Evolutionary conservation across 306 rosid genomes (phyloP), one percentile per base, ranked within the genome.

Genomic region (Cucurbita argyrosperma): DNA sequence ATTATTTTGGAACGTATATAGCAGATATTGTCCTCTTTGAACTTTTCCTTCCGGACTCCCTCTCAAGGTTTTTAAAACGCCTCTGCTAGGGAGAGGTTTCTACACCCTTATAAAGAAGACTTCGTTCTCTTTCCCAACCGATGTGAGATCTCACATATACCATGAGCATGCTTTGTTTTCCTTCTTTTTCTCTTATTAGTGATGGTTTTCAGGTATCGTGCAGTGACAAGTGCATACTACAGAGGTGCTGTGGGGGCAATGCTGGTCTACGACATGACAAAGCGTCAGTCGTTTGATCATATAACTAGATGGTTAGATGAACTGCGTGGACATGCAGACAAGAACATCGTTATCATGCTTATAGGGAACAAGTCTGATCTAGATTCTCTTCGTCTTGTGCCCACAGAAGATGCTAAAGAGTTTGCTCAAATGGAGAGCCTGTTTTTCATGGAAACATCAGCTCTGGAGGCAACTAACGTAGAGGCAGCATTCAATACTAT

Each of bases 241-340:
- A 86, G 99, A 80, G 99, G 99, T 43, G 96, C 97, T 23, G 93
- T 82, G 6, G 99, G 99, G 6, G 97, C 99, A 0, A 85, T 94
- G 85, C 86, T 94, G 61, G 92, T 90, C 69, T 94, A 94, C 54
- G 99, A 94, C 88, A 85, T 94, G 64, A 83, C 91, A 68, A 94
- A 83, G 74, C 91, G 87, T 38, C 90, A 82, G 59, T 40, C 92
- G 54, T 94, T 94, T 60, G 90, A 91, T 63, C 95, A 94, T 63
- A 85, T 89, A 6, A 81, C 88, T 10, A 87, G 80, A 80, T 94
- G 99, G 99, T 74, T 94, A 42, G 92, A 91, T 16, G 99, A 94
- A 80, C 77, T 94, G 15, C 87, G 89, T 75, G 77, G 80, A 38
- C 96, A 90, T 65, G 89, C 95, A 0, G 99, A 91, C 81, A 86